phyloP scores from a whole-genome alignment of 768 basidiomycete species.

The Pholiota conissans region DNA sequence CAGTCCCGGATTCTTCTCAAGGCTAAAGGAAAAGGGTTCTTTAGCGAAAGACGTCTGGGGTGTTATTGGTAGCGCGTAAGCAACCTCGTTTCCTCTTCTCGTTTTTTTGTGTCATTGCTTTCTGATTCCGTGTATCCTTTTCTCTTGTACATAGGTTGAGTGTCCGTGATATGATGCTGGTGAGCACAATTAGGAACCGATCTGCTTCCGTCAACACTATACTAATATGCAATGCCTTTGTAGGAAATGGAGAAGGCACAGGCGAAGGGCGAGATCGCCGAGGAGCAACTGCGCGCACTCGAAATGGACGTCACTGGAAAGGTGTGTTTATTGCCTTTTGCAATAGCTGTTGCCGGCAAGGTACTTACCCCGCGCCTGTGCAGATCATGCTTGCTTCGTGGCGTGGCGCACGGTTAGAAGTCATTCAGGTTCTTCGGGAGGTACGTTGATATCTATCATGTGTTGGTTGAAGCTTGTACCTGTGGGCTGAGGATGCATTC shows the following conservation, averaged over 20 bases:
- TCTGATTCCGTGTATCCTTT: background rate
- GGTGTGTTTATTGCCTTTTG: conserved; percentile 35
- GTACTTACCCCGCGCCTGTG: background rate
- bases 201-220: too few relatives aligned
- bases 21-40: conserved; percentile 91
- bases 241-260: conserved; percentile 91
- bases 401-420: conserved; percentile 96
- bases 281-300: conserved; percentile 82
- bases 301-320: conserved; percentile 95
- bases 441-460: conserved; percentile 16
- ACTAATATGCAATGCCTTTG: too few relatives aligned
- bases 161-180: conserved; percentile 76
- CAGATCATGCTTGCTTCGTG: conserved; percentile 95
- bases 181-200: conserved; percentile 14
- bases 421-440: conserved; percentile 85
- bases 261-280: conserved; percentile 83
- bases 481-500: conserved; percentile 28
- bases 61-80: conserved; percentile 93
- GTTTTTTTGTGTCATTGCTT: conserved; percentile 4
- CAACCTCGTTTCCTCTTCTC: conserved; percentile 13
- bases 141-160: conserved; percentile 51
- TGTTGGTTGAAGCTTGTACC: background rate
- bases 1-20: conserved; percentile 89
- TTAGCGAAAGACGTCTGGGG: conserved; percentile 97
- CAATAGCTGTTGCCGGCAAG: too few relatives aligned